Evolutionary conservation across 2,329 filamentous ascomycete species (phyloP).

Genomic region (Colletotrichum salicis): DNA sequence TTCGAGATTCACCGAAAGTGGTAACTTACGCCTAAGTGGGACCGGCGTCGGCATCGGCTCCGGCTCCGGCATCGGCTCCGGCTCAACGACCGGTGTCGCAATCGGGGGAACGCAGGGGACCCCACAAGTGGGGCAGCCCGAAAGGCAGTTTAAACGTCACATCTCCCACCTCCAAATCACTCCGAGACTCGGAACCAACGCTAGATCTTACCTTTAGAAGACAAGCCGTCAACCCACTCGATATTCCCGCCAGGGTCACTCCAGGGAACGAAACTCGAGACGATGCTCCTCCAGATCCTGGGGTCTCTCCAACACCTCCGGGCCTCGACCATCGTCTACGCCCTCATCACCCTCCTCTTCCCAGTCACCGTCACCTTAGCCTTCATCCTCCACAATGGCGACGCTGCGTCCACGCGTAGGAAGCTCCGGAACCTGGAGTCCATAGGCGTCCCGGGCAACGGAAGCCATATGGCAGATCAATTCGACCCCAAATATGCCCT

Average conservation of each 20-base stretch:
- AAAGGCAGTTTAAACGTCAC: slow-evolving; percentile 1
- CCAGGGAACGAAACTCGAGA: not conserved
- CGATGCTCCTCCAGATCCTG: not conserved
- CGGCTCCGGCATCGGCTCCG: slow-evolving; percentile 3
- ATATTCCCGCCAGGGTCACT: too few relatives aligned
- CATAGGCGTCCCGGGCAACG: slow-evolving; percentile 37
- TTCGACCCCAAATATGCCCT: slow-evolving; percentile 33
- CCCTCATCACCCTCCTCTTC: not conserved
- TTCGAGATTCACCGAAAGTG: not conserved
- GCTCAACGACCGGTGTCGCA: not conserved
- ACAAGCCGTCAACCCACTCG: not conserved
- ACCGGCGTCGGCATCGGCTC: slow-evolving; percentile 3
- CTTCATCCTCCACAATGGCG: slow-evolving; percentile 13
- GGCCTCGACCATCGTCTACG: not conserved
- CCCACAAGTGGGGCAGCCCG: not conserved
- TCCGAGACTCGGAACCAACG: not conserved
- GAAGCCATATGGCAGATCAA: slow-evolving; percentile 44
- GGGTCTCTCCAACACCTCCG: not conserved
- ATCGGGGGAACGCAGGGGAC: not conserved
- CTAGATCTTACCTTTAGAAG: not conserved
- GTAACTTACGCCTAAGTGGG: not conserved
- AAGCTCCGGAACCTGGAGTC: slow-evolving; percentile 16
- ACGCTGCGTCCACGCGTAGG: not conserved
- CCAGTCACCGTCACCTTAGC: not conserved
- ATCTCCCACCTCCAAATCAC: too few relatives aligned